Evolutionary conservation across 768 basidiomycete species (phyloP), one percentile per base, ranked within the genome.

Genomic region (Pleurotus giganteus): DNA sequence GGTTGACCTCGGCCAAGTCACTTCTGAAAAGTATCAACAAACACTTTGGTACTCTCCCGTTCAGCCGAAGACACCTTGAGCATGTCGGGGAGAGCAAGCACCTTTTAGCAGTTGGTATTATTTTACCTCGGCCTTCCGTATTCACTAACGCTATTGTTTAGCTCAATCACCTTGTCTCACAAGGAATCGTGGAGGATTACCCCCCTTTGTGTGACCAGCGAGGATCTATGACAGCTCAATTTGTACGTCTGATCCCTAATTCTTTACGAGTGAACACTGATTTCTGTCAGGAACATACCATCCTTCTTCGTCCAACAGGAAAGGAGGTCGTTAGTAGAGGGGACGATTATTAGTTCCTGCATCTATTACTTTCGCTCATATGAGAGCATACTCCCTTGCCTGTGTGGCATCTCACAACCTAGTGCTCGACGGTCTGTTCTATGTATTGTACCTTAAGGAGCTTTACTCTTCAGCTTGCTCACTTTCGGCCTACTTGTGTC

Each of bases 21-120:
- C 72, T 99, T 17, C 76, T 98, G 27, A 89, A 86, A 61, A 84
- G 86, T 4, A 98, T 99, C 69, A 88, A 91, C 64, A 88, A 82
- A 68, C 88, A 91, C 69, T 99, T 99, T 67, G 95, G 94, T 26
- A 96, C 96, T 9, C 71, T 98, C 57, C 95, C 97, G 3, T 99
- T 91, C 71, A 98, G 96, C 69, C 83, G 95, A 62, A 80, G 97
- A 58, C 99, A 99, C 70, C 82, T 99, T 17, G 97, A 98, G 65
- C 85, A 95, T 23, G 74, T 78, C 4, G 97, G 97, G 12, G 94
- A 98, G 74, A 92, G 83, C 74, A 93, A 89, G 69, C 96, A 99
- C 68, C 74, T 98, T 17, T 75, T 98, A 36, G 96, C 91, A 55
- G 92, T 97, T 54, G 56, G 82, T 72, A n/a, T 19, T 5, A 23